These are phyloP conservation scores for Cryptococcus neoformans DNA, from an alignment of 1,284 basidiomycete genomes.

Conservation along the genomic window DNA sequence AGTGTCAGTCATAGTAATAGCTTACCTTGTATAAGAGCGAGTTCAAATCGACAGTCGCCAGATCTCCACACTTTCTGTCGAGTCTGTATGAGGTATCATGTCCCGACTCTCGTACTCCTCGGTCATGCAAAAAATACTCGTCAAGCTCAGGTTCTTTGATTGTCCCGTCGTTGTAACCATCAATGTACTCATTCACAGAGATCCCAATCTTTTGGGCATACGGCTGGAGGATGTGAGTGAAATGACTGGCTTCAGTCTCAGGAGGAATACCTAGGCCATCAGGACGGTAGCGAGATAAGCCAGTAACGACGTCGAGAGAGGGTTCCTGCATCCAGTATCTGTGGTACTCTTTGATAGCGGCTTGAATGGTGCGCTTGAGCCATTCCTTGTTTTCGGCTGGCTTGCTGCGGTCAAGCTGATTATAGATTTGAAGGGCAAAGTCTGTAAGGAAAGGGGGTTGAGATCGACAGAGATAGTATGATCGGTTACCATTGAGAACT, in stretches of 20 bases:
- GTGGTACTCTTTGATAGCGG: constrained; percentile 98
- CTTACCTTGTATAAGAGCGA: constrained; percentile 66
- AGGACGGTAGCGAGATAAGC: constrained; percentile 89
- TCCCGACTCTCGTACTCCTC: constrained; percentile 88
- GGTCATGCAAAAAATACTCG: constrained; percentile 97
- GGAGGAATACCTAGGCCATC: constrained; percentile 95
- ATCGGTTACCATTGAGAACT: constrained; percentile 51
- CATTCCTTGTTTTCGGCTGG: constrained; percentile 78
- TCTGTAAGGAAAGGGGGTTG: constrained; percentile 99
- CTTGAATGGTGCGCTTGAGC: constrained; percentile 91
- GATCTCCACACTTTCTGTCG: constrained; percentile 88
- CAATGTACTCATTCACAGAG: constrained; percentile 96
- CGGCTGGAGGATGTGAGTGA: constrained; percentile 94
- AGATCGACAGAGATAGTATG: constrained; percentile 80
- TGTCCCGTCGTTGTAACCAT: constrained; percentile 84
- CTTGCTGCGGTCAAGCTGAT: constrained; percentile 84
- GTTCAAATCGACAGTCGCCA: constrained; percentile 95
- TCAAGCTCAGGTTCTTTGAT: constrained; percentile 86
- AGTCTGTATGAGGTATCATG: constrained; percentile 98
- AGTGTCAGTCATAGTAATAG: neutral
- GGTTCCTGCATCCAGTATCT: constrained; percentile 94
- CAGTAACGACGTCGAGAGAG: constrained; percentile 87
- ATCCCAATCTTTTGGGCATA: constrained; percentile 89
- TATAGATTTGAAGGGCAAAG: constrained; percentile 96
- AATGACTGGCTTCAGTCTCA: constrained; percentile 97